These are phyloP conservation scores for Neonectria neomacrospora DNA, from an alignment of 2,329 filamentous ascomycete genomes.

Conservation along the genomic window DNA sequence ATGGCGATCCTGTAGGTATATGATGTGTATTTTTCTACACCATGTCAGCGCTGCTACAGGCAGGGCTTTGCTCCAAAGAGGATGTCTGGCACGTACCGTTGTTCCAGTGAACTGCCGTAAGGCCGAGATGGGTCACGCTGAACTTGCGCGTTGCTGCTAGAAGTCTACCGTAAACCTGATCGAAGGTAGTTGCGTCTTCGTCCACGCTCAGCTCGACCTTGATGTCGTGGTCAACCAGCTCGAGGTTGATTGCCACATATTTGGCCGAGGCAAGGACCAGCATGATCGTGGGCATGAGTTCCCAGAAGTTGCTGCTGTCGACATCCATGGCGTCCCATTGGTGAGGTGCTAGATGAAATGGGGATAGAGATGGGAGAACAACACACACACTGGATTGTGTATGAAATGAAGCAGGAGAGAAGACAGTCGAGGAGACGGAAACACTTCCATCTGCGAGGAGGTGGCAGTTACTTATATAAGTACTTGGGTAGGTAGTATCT, in stretches of 20 bases:
- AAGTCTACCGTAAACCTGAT: neutral
- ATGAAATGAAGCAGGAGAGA: neutral
- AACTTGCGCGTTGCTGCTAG: neutral
- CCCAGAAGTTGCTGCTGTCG: neutral
- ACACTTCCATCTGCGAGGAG: no score
- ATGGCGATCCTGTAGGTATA: neutral
- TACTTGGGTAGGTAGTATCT: no score
- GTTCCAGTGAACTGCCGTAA: neutral
- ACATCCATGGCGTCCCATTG: neutral
- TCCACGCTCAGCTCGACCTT: neutral
- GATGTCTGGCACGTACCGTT: neutral
- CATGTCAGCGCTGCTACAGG: neutral
- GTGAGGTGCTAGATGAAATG: neutral
- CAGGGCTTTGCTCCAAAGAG: neutral
- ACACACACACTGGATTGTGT: neutral
- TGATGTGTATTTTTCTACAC: neutral
- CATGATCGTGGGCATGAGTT: constrained; percentile 4
- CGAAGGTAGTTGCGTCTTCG: neutral
- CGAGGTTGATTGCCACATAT: neutral
- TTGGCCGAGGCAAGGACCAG: neutral
- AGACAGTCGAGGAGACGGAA: neutral
- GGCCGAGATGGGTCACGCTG: neutral
- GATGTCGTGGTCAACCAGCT: neutral
- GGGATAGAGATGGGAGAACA: neutral
- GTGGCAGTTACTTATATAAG: no score